Percentiles rank a stretch among this genome's conserved stretches.
Conservation (phyloP, 2,329 filamentous ascomycete species). For the Coniochaeta sp. region DNA sequence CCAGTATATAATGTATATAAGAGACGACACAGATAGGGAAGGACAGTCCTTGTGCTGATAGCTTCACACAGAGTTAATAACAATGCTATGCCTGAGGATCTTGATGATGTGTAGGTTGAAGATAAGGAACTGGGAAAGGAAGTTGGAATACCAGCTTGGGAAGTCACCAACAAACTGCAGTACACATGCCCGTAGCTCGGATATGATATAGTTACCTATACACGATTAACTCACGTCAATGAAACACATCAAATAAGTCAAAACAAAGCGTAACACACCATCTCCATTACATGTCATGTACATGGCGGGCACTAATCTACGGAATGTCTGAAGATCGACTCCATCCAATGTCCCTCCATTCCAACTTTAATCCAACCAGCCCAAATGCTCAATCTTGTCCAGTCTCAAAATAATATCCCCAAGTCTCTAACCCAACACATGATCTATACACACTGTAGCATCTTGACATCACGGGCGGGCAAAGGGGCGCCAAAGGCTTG, state of each 20-base stretch:
- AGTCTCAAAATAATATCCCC: slow-evolving; percentile 6
- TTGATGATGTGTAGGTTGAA: not conserved
- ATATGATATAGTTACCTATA: no score
- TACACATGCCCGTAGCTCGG: not conserved
- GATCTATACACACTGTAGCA: not conserved
- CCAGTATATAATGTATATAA: no score
- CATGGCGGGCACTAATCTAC: slow-evolving; percentile 2
- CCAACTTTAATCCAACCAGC: slow-evolving; percentile 2
- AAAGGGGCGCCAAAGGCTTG: not conserved
- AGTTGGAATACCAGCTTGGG: not conserved
- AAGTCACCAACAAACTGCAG: not conserved
- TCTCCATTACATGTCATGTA: slow-evolving; percentile 2
- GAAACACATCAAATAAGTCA: no score
- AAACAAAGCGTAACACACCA: not conserved
- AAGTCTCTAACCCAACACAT: not conserved
- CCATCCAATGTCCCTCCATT: not conserved
- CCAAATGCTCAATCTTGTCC: slow-evolving; percentile 11
- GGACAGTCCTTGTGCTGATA: no score
- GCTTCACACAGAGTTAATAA: not conserved
- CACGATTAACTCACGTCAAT: no score
- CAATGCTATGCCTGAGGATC: not conserved
- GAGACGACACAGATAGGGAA: no score
- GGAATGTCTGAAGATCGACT: not conserved
- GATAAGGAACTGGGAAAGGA: not conserved
- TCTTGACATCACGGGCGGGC: not conserved